Base-by-base conservation (phyloP, 495 filamentous ascomycete genomes). In the Staphylotrichum longicolle region DNA sequence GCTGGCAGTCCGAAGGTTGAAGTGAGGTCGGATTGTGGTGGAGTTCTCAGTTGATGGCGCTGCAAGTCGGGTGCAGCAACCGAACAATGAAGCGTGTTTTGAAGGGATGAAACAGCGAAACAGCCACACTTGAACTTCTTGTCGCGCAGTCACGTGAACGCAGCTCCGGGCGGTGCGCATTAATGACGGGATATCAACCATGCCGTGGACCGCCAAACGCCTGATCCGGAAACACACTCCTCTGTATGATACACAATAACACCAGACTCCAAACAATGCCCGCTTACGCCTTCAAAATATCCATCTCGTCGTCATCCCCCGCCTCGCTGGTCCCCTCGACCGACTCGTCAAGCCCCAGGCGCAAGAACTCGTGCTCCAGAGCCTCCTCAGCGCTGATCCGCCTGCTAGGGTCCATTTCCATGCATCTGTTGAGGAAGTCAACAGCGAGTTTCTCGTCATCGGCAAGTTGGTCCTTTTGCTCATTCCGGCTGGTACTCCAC, bases 311-410 rank as follows among this genome's bases (percentile, higher is more conserved):
- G 3, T 73, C 71, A 7, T 66, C 69, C 5, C 62, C 66, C 3
- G 46, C 63, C 7, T 63, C 64, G n/a, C 54, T 54, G 15, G 64
- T 52, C 35, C 50, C 57, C 37, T 57, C 55, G 14, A 30, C 56
- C 20, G 51, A 34, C 30, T 57, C 46, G 5, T 72, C 72, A 8
- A 66, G 20, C 7, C 72, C 74, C 33, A 79, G 62, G 52, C 63
- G 70, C 50, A 96, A 69, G 71, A 97, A 98, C 12, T 91, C 86
- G 75, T 96, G 89, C 10, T 78, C 65, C 62, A 93, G 66, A 4
- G 90, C 90, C 66, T 89, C 84, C 61, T 79, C 78, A 0, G 90
- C 90, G 47, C 84, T 89, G 44, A 91, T 89, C n/a, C 90, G 73
- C 69, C 79, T 85, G 27, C 69, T 70, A 0, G 90, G 88, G 71